Percentiles rank a stretch among this genome's conserved stretches.
Conservation (phyloP, 2,329 filamentous ascomycete genomes). For the Sporothrix schenckii region DNA sequence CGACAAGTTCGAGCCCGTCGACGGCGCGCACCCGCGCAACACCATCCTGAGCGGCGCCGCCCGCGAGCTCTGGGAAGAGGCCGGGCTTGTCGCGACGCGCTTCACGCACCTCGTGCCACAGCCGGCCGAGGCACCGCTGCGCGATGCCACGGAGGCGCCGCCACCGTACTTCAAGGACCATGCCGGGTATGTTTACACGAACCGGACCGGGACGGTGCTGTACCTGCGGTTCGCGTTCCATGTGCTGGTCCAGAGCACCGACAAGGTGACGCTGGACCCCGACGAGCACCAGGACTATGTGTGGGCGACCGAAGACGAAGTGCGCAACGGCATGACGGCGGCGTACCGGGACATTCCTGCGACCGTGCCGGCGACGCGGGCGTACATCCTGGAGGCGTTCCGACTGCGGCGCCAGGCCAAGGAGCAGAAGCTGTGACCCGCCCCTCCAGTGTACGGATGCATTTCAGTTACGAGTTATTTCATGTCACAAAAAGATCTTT, state of each 20-base stretch:
- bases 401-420: constrained; percentile 18
- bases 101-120: constrained; percentile 38
- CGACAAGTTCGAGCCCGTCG: neutral
- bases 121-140: constrained; percentile 7
- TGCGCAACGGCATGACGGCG: constrained; percentile 32
- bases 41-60: constrained; percentile 45
- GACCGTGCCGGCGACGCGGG: constrained; percentile 19
- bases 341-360: constrained; percentile 23
- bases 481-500: neutral
- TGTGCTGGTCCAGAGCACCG: constrained; percentile 36
- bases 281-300: constrained; percentile 44
- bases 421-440: no score
- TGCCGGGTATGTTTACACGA: constrained; percentile 38
- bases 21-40: neutral
- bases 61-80: constrained; percentile 51
- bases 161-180: constrained; percentile 7
- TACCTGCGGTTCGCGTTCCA: constrained; percentile 40
- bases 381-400: constrained; percentile 34
- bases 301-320: constrained; percentile 45
- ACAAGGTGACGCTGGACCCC: constrained; percentile 39
- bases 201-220: constrained; percentile 36
- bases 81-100: constrained; percentile 42
- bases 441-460: neutral
- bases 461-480: neutral
- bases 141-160: neutral